Conservation (phyloP, 176 grass and related monocot genomes). For the Puya raimondii region DNA sequence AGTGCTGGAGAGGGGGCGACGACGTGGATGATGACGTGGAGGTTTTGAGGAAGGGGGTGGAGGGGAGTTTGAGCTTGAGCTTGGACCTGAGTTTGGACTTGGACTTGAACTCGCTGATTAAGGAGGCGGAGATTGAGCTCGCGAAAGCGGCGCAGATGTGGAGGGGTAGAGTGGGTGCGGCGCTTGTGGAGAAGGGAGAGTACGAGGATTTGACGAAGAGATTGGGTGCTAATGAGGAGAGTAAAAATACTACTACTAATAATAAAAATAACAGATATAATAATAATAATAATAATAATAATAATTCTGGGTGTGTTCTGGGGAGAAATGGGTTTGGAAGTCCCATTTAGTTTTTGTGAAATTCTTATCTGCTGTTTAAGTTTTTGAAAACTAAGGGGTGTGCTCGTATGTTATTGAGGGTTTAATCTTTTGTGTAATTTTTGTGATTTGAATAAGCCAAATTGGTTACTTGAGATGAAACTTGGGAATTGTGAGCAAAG, state of each 20-base stretch:
- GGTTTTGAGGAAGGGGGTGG: slow-evolving; percentile 57
- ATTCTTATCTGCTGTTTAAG: neutral
- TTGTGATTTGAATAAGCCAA: neutral
- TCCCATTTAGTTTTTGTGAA: slow-evolving; percentile 28
- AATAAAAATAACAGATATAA: neutral
- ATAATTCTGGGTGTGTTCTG: slow-evolving; percentile 19
- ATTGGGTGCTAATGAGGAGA: slow-evolving; percentile 37
- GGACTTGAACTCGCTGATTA: slow-evolving; percentile 53
- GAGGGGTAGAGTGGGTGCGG: slow-evolving; percentile 62
- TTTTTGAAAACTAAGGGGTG: neutral
- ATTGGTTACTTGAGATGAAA: no score
- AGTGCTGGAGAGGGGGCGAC: slow-evolving; percentile 30
- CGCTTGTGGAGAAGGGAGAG: slow-evolving; percentile 72
- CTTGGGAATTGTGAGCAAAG: no score
- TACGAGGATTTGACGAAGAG: slow-evolving; percentile 59
- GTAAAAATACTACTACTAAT: neutral
- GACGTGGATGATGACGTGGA: neutral
- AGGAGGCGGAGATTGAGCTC: slow-evolving; percentile 80
- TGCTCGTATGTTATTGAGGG: neutral
- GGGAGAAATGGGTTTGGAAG: slow-evolving; percentile 58
- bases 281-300: neutral
- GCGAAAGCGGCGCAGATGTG: slow-evolving; percentile 52
- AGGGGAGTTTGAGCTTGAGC: slow-evolving; percentile 39
- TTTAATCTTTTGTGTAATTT: neutral
- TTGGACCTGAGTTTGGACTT: slow-evolving; percentile 42